phyloP scores from a whole-genome alignment of 2,329 filamentous ascomycete species.

The Coniochaeta pulveracea region DNA sequence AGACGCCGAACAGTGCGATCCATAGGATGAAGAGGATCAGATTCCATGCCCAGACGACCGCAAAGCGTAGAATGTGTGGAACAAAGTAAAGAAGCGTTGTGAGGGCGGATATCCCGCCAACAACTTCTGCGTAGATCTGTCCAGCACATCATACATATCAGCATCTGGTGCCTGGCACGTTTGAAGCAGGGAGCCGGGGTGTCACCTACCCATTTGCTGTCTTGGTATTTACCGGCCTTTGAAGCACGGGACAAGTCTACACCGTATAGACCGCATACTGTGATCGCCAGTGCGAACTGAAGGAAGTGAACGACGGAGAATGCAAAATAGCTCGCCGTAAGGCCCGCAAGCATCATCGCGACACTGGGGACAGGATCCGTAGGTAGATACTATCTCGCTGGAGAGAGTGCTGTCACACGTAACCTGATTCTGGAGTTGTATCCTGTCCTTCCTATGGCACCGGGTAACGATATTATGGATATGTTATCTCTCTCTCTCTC shows the following conservation, averaged over 20 bases:
- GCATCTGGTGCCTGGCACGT: not conserved
- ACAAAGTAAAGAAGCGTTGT: conserved; percentile 56
- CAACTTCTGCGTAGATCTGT: conserved; percentile 61
- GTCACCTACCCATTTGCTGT: conserved; percentile 64
- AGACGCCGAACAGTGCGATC: conserved; percentile 73
- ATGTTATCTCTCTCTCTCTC: too few relatives aligned
- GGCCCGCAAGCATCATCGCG: conserved; percentile 35
- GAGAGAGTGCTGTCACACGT: too few relatives aligned
- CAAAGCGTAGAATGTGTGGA: conserved; percentile 44
- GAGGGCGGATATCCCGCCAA: conserved; percentile 52
- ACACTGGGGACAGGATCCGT: too few relatives aligned
- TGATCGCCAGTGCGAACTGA: conserved; percentile 66
- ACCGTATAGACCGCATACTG: conserved; percentile 71
- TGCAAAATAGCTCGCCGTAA: conserved; percentile 35
- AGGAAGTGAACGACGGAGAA: conserved; percentile 58
- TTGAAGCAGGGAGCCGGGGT: too few relatives aligned
- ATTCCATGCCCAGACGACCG: conserved; percentile 56
- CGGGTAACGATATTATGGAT: too few relatives aligned
- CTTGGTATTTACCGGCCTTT: conserved; percentile 34
- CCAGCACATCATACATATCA: too few relatives aligned
- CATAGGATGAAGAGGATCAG: conserved; percentile 64
- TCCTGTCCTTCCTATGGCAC: too few relatives aligned
- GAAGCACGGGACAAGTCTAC: conserved; percentile 49
- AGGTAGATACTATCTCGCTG: too few relatives aligned
- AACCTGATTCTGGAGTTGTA: too few relatives aligned